Percentiles rank a stretch among this genome's conserved stretches.
Evolutionary conservation across 768 basidiomycete species (phyloP).

Genomic region (Lactifluus pinguis): DNA sequence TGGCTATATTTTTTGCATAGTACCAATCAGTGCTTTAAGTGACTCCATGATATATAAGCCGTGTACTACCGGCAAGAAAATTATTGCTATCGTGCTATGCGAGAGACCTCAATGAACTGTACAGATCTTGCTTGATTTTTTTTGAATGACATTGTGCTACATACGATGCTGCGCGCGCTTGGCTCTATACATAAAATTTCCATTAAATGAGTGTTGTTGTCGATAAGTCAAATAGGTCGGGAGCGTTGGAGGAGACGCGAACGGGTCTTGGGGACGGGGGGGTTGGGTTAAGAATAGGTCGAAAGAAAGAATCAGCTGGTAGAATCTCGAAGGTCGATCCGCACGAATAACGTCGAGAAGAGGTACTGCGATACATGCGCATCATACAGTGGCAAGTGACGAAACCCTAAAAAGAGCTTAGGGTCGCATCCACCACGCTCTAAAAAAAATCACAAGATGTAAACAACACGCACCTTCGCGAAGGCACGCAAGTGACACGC

Average conservation of each 20-base stretch:
- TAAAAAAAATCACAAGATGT: neutral
- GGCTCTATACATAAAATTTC: neutral
- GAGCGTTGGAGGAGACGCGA: neutral
- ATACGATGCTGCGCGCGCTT: neutral
- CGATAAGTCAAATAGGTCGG: neutral
- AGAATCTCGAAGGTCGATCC: conserved; percentile 40
- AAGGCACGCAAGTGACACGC: conserved; percentile 59
- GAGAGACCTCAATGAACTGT: neutral
- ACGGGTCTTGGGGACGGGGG: too few relatives aligned
- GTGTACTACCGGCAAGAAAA: neutral
- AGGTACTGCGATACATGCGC: conserved; percentile 78
- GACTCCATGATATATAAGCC: neutral
- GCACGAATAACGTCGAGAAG: conserved; percentile 89
- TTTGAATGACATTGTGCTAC: neutral
- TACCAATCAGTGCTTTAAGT: neutral
- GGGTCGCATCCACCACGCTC: conserved; percentile 22
- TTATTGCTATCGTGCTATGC: neutral
- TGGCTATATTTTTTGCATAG: neutral
- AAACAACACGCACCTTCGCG: conserved; percentile 47
- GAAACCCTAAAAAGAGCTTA: conserved; percentile 53
- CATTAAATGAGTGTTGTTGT: neutral
- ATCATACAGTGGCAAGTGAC: conserved; percentile 87
- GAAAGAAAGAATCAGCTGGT: neutral
- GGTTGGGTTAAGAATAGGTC: neutral
- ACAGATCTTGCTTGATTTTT: neutral